Base-by-base conservation (phyloP, 495 filamentous ascomycete species). In the Monascus purpureus region DNA sequence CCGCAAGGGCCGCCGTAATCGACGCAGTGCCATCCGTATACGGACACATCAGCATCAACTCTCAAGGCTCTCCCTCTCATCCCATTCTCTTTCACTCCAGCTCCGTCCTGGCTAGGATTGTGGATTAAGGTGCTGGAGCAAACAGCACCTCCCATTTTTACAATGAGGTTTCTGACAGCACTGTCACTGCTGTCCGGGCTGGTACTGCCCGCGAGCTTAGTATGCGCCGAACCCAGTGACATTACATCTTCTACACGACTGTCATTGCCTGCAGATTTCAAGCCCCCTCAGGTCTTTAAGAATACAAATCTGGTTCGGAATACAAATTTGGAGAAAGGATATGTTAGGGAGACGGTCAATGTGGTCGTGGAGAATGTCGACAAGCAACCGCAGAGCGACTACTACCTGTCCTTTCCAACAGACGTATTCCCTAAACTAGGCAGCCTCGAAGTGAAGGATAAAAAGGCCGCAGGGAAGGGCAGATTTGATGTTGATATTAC, bases 291-390 rank as follows among this genome's bases (percentile, higher is more conserved):
- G 49, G 80, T 82, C 27, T 97, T 92, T 59, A 82, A 84, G 55
- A 93, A 96, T 55, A 67, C 70, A 42, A 96, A 96, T 55, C 52
- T 95, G 15, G 75, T 96, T 33, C 82, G 93, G 37, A 77, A 80
- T 34, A 77, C 86, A 43, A 94, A 93, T 46, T 55, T 95, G 33
- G 88, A 95, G 49, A 95, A 94, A 61, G 77, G 73, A 37, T 96
- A 88, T 46, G 73, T 73, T 13, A 79, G 82, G 43, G 86, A 96
- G 51, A 80, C 72, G 8, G 73, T 94, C 68, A 95, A 96, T 61
- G 81, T 93, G 6, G 67, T 93, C 17, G 77, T 96, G 31, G 84
- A 97, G 68, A 97, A 97, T 57, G 61, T 79, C 42, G 70, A 71
- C 46, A 73, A 68, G 23, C 57, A 75, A 31, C 69, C 84, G 7